Conservation (phyloP, 192 early-diverging fungal genomes). For the Umbelopsis vinacea region DNA sequence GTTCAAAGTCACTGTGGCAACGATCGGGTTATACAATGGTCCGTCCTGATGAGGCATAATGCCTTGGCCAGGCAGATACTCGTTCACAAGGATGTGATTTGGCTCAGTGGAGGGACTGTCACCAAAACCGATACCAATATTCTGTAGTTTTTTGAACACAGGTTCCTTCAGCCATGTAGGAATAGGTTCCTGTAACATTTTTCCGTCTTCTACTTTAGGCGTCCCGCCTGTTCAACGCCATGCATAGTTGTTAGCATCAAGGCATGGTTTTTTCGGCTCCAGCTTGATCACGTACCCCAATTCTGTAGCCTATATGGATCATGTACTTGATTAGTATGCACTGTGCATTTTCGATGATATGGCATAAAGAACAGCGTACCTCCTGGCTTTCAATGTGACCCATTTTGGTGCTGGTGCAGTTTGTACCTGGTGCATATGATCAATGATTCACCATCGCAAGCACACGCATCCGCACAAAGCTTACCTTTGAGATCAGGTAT, state of each 20-base stretch:
- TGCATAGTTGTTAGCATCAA: background rate
- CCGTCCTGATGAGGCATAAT: conserved; percentile 60
- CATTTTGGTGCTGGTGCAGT: conserved; percentile 52
- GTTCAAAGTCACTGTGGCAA: conserved; percentile 50
- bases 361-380: conserved; percentile 27
- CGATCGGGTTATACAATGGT: conserved; percentile 54
- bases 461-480: background rate
- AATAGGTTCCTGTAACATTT: conserved; percentile 49
- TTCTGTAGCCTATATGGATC: conserved; percentile 50
- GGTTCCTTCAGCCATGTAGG: conserved; percentile 44
- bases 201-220: conserved; percentile 18
- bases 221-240: conserved; percentile 6
- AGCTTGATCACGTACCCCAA: conserved; percentile 42
- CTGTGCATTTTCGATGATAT: background rate
- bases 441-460: background rate
- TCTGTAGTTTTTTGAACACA: conserved; percentile 17
- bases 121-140: background rate
- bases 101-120: conserved; percentile 26
- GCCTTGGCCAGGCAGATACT: conserved; percentile 56
- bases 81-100: conserved; percentile 57
- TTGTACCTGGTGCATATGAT: conserved; percentile 35
- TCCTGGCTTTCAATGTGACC: conserved; percentile 53
- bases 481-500: conserved; percentile 41
- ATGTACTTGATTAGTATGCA: background rate
- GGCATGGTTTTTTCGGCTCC: background rate